phyloP scores from a whole-genome alignment of 345 rosid species.

The Tarenaya hassleriana region DNA sequence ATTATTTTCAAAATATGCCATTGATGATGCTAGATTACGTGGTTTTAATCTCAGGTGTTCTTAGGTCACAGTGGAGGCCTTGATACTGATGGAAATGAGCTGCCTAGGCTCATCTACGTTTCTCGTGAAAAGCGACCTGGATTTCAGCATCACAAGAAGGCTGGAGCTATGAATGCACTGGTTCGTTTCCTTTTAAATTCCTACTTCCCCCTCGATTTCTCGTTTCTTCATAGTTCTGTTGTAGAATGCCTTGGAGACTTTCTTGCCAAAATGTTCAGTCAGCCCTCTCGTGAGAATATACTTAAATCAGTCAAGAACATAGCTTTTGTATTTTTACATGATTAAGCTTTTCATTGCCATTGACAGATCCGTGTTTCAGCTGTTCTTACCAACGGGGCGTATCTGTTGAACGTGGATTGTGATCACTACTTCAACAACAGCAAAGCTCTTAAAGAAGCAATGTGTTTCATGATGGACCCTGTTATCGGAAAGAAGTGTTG shows the following conservation, averaged over 20 bases:
- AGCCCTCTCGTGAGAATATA: constrained; percentile 26
- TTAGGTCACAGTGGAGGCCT: constrained; percentile 50
- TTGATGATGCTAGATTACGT: background rate
- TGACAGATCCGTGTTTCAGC: constrained; percentile 73
- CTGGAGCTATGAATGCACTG: constrained; percentile 64
- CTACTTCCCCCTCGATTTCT: background rate
- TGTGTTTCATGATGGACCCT: constrained; percentile 93
- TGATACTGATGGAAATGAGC: constrained; percentile 46
- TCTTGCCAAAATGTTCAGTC: constrained; percentile 29
- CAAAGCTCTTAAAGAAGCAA: constrained; percentile 73
- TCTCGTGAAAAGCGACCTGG: constrained; percentile 54
- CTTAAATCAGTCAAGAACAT: background rate
- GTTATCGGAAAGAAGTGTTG: constrained; percentile 65
- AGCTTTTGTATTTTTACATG: background rate
- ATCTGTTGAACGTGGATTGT: constrained; percentile 69
- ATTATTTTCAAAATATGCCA: constrained; percentile 2
- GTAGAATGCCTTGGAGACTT: constrained; percentile 48
- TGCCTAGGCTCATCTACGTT: constrained; percentile 53
- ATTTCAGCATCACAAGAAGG: constrained; percentile 48
- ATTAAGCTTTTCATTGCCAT: constrained; percentile 9
- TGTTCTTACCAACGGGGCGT: constrained; percentile 77
- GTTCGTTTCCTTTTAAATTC: constrained; percentile 26
- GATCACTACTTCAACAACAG: constrained; percentile 83
- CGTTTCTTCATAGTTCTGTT: constrained; percentile 1
- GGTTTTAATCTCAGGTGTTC: constrained; percentile 34